Evolutionary conservation across 2,329 filamentous ascomycete species (phyloP), one percentile per base, ranked within the genome.

Genomic region (Onygenales sp.): DNA sequence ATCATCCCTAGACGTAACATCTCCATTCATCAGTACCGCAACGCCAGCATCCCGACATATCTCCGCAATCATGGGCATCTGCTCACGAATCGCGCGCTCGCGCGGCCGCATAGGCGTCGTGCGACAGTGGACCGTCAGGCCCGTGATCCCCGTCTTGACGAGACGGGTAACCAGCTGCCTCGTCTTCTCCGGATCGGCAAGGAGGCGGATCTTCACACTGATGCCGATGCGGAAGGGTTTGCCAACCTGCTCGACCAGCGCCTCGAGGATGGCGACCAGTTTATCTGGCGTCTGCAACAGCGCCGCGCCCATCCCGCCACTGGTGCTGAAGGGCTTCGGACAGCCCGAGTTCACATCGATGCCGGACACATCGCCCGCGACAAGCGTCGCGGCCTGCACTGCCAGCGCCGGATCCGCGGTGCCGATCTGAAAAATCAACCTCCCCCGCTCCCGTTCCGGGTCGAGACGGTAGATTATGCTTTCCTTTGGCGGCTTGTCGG

Each of bases 261-360:
- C 84, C 56, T 86, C 84, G 6, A 98, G 77, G 58, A 98, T 98
- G 0, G 84, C 79, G 61, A 84, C 86, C 1, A 98, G 80, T 63
- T 81, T 83, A 59, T 97, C 91, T 0, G 93, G 92, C 0, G 86
- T 92, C 61, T 82, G 82, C 13, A 98, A 79, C 17, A 98, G 79
- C 1, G 91, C 92, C 0, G 93, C 93, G 48, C 93, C 93, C 93
- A 98, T 98, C 48, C 93, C 93, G 56, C 90, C 90, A 57, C 81
- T 81, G 2, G 92, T 95, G 64, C 88, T 95, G 71, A 98, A 98
- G 0, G 92, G 88, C 70, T 98, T 98, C 0, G 93, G 93, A 66
- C 93, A 98, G n/a, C 93, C 93, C 0, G 93, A 90, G 68, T 98
- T 98, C 57, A 98, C 86, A 68, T 97, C 93, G 61, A 98, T 96